These are phyloP conservation scores for Cladosporium cucumerinum DNA, from an alignment of 2,329 filamentous ascomycete species.

Conservation along the genomic window DNA sequence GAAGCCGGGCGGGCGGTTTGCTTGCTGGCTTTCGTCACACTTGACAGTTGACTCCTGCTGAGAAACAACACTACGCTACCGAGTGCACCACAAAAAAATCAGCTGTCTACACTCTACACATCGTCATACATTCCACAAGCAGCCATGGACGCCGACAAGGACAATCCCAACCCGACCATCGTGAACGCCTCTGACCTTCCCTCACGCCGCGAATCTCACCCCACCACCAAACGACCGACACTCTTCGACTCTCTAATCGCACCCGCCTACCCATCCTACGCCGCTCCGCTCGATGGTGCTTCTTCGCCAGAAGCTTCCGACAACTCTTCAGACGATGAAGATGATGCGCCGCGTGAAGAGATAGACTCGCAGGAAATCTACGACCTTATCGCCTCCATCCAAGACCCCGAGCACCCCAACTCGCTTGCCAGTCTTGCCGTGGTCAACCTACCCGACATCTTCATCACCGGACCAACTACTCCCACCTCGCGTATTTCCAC, in stretches of 20 bases:
- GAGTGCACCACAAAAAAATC: background rate
- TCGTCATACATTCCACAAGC: background rate
- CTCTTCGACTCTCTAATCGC: slow-evolving; percentile 53
- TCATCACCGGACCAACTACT: slow-evolving; percentile 66
- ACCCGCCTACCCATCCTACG: slow-evolving; percentile 48
- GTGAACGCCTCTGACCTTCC: slow-evolving; percentile 84
- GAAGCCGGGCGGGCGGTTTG: background rate
- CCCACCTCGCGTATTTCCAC: slow-evolving; percentile 62
- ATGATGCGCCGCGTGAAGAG: slow-evolving; percentile 67
- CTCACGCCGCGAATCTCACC: slow-evolving; percentile 58
- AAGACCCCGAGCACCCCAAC: slow-evolving; percentile 92
- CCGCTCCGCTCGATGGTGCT: slow-evolving; percentile 29
- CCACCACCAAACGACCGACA: slow-evolving; percentile 46
- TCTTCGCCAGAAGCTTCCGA: slow-evolving; percentile 42
- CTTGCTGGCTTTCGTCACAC: slow-evolving; percentile 1
- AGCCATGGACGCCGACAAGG: slow-evolving; percentile 44
- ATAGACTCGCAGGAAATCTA: slow-evolving; percentile 98
- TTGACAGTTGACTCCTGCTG: background rate
- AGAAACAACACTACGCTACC: slow-evolving; percentile 2
- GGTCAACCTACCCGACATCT: slow-evolving; percentile 92
- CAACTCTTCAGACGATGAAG: slow-evolving; percentile 51
- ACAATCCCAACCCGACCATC: slow-evolving; percentile 91
- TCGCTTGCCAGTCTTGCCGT: slow-evolving; percentile 91
- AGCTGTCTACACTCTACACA: background rate
- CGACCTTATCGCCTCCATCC: slow-evolving; percentile 91